Base-by-base conservation (phyloP, 148 eudicot genomes). In the Rhododendron ovatum region DNA sequence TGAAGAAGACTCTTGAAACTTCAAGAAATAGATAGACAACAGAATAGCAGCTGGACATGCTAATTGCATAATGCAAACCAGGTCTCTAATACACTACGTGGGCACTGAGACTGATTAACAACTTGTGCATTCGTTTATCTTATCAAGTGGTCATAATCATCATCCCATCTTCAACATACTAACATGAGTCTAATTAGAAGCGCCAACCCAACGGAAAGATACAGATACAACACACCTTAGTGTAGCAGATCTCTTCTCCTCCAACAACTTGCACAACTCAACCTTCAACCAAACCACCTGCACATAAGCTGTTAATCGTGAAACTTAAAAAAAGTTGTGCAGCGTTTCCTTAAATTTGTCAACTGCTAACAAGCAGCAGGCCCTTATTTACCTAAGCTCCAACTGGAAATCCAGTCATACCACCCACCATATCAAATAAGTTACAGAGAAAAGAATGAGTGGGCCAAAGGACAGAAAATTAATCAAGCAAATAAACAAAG, bases 271-370 rank as follows among this genome's bases (percentile, higher is more conserved):
- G 89, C 95, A 91, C 75, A 94, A 89, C 91, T 95, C 95, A 55
- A 87, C 94, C 91, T 93, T 96, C 89, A 95, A 89, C 94, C 94
- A 93, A 82, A 90, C 90, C 57, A 96, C 98, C 99, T 96, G 93
- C 90, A 86, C 51, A 63, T 61, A 86, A 88, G 69, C 88, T 84
- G 88, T 83, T 74, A 41, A 83, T 85, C 73, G 43, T 74, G 67
- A 41, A 76, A 24, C 67, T 82, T n/a, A 83, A 35, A 51, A 82
- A 18, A 17, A 50, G 83, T 53, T 57, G 57, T 7, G 57, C 76
- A 82, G 43, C 22, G 53, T 30, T 35, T 73, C 33, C 57, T 61
- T 51, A 41, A 43, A 22, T 76, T 73, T 55, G 71, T 39, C 18
- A 53, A 30, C 33, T 30, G 30, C 61, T 77, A 51, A 14, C 53